Evolutionary conservation across 192 early-diverging fungal genomes (phyloP), one percentile per base, ranked within the genome.

Genomic region (Umbelopsis isabellina): DNA sequence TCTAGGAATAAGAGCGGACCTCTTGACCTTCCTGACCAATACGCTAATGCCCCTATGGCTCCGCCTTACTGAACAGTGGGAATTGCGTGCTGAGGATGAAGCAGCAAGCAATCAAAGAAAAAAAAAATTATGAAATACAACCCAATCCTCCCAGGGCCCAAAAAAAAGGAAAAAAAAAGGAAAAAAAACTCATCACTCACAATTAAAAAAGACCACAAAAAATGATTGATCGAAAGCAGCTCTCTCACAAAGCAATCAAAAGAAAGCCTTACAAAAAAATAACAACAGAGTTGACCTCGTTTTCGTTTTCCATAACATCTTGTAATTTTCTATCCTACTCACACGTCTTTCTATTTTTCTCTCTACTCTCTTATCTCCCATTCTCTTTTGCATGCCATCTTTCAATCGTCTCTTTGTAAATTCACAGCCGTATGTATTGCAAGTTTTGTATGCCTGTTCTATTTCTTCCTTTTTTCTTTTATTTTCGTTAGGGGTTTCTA

Each of bases 321-420:
- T 55, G 37, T 41, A 41, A 41, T 41, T 41, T 41, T 41, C 10
- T 41, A 41, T 41, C 35, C 37, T 41, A 41, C 37, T 41, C 37
- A 41, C 37, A 9, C 37, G 37, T 10, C 37, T 55, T 55, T 18
- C 9, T 15, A 16, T 30, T 33, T 1, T 58, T 30, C 1, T 35
- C 13, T 35, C 12, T 27, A 37, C 33, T 27, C 16, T 35, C 30
- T 61, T 61, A 30, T 61, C 21, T n/a, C 21, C 16, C 55, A 61
- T 30, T 61, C 37, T 25, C 30, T 61, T 35, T 35, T 61, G 55
- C 55, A 61, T 61, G 55, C 33, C 55, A 61, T 52, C 51, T 52
- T 52, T 52, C 51, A 52, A 52, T 61, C 55, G 27, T 61, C 55
- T 33, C 53, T 61, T 61, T 61, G 55, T 61, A 61, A n/a, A 61